These are phyloP conservation scores for Maudiozyma pseudohumilis DNA, from an alignment of 805 yeast genomes.

Conservation along the genomic window DNA sequence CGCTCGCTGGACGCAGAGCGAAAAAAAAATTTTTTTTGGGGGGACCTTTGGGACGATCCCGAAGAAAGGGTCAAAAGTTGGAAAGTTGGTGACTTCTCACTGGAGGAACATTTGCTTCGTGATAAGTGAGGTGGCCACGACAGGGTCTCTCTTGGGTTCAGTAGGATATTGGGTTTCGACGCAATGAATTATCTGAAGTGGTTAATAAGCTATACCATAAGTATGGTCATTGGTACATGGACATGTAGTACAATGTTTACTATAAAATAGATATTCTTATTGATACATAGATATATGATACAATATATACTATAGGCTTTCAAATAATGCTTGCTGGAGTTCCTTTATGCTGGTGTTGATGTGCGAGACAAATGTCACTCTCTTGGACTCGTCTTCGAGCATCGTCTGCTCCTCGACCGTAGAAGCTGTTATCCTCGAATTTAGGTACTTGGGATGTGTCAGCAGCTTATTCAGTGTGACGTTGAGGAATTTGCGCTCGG, in stretches of 20 bases:
- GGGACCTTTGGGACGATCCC: too few species aligned
- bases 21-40: too few species aligned
- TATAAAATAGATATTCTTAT: too few species aligned
- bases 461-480: constrained; percentile 60
- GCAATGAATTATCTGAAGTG: too few species aligned
- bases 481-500: constrained; percentile 49
- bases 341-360: constrained; percentile 43
- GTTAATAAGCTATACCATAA: too few species aligned
- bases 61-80: too few species aligned
- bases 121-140: too few species aligned
- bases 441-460: constrained; percentile 78
- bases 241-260: not conserved
- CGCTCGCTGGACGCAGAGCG: too few species aligned
- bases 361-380: constrained; percentile 35
- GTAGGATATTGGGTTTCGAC: too few species aligned
- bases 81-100: too few species aligned
- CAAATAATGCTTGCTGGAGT: constrained; percentile 36
- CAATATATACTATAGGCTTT: constrained; percentile 4
- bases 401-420: constrained; percentile 54
- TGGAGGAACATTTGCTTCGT: too few species aligned
- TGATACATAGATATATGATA: not conserved
- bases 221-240: not conserved
- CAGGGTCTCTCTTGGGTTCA: too few species aligned
- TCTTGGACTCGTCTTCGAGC: constrained; percentile 39
- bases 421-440: constrained; percentile 56